Evolutionary conservation across 768 basidiomycete genomes (phyloP).

Genomic region (Pulveroboletus sp.): DNA sequence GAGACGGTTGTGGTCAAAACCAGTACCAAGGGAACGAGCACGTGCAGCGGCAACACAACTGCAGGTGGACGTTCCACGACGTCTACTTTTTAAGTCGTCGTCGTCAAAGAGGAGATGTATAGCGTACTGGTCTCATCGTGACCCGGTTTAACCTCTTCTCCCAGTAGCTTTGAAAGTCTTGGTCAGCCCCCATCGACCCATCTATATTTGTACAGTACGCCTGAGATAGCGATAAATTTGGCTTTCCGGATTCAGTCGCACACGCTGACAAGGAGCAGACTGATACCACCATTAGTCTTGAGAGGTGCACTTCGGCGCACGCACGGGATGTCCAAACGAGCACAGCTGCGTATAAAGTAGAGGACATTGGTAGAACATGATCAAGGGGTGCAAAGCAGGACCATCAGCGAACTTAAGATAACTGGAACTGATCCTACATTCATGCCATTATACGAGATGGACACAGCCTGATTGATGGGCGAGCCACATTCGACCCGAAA

Average conservation of each 20-base stretch:
- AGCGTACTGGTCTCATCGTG: too few relatives aligned
- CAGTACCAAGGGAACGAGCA: background rate
- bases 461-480: background rate
- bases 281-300: background rate
- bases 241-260: background rate
- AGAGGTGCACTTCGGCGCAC: background rate
- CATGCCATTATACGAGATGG: background rate
- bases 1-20: background rate
- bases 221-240: background rate
- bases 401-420: background rate
- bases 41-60: background rate
- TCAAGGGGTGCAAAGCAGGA: background rate
- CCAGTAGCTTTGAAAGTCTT: constrained; percentile 3
- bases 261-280: background rate
- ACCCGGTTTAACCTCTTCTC: background rate
- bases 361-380: background rate
- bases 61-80: background rate
- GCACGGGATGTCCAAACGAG: background rate
- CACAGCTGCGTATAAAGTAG: background rate
- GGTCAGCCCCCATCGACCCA: background rate
- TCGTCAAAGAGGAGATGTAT: background rate
- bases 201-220: constrained; percentile 2
- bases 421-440: background rate
- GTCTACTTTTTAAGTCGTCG: too few relatives aligned
- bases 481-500: background rate